Evolutionary conservation across 768 basidiomycete genomes (phyloP), one percentile per base, ranked within the genome.

Genomic region (Pleurotus ostreatus): DNA sequence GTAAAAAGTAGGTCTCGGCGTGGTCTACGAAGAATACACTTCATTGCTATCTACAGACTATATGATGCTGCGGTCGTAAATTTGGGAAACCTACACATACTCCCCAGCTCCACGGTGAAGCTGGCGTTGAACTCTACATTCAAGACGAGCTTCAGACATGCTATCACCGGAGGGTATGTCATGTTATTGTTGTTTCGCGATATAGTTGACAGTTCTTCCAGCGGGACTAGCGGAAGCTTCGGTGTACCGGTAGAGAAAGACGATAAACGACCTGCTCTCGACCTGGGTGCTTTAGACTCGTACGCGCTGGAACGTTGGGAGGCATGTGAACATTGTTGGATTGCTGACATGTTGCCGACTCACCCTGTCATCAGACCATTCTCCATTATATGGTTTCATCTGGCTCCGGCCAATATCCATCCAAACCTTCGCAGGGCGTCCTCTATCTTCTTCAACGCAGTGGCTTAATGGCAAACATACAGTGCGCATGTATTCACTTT

Each of bases 311-410:
- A 91, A 63, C 80, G 92, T 59, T 97, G 94, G 94, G 94, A 97
- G 83, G 93, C 89, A 60, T 59, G 78, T 66, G 4, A 9, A 9
- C 8, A 11, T 34, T 34, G 30, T 34, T 34, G 8, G 11, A 11
- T 9, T 34, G 30, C 8, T 34, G 30, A 34, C 11, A 9, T 34
- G 30, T 34, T 34, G 8, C 30, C 39, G 55, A 55, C 22, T 18
- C 23, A 16, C 49, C 12, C 20, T 18, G 41, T 41, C 46, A 25
- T 26, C 59, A 98, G 94, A 94, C 93, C 0, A 96, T 98, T 63
- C 78, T 98, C 44, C 94, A 98, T 70, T 98, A 92, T 66, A 97
- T 99, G 94, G 97, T 99, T 3, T 94, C 92, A 7, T 96, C 90
- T 30, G 91, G 86, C 11, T 84, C 83, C 25, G 91, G 85, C n/a